These are phyloP conservation scores for Quillaja saponaria DNA, from an alignment of 306 rosid genomes.

Conservation along the genomic window DNA sequence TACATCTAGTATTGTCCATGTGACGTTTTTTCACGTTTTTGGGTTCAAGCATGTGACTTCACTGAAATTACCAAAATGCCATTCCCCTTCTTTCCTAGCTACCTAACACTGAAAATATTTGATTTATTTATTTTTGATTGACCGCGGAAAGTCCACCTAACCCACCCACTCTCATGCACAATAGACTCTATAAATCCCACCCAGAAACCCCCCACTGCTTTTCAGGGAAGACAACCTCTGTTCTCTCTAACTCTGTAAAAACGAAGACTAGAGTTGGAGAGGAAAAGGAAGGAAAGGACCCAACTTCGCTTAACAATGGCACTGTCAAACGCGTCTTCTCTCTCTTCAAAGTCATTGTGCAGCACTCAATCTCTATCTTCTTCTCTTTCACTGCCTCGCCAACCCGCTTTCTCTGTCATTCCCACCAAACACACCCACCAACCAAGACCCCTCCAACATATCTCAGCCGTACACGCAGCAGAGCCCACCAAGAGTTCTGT, in stretches of 20 bases:
- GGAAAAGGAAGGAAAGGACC: not conserved
- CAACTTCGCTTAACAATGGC: slow-evolving; percentile 40
- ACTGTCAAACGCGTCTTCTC: slow-evolving; percentile 43
- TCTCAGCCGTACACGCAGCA: slow-evolving; percentile 64
- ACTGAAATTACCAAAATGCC: slow-evolving; percentile 2
- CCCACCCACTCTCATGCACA: not conserved
- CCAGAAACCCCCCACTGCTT: not conserved
- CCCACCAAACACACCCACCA: slow-evolving; percentile 31
- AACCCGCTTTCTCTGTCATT: slow-evolving; percentile 37
- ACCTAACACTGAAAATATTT: no score
- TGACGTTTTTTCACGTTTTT: not conserved
- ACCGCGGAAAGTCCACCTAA: not conserved
- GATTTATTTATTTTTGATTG: not conserved
- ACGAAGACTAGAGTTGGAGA: not conserved
- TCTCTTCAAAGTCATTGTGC: slow-evolving; percentile 54
- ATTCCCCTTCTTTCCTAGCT: not conserved
- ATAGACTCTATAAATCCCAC: slow-evolving; percentile 13
- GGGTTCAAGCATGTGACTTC: not conserved
- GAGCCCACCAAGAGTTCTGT: slow-evolving; percentile 36
- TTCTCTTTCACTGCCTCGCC: slow-evolving; percentile 42
- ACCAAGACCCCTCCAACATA: slow-evolving; percentile 33
- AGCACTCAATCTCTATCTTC: slow-evolving; percentile 31
- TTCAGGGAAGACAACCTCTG: not conserved
- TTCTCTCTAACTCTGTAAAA: not conserved
- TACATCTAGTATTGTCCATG: no score